Conservation (phyloP, 2,329 filamentous ascomycete genomes). For the Emergomyces pasteurianus region DNA sequence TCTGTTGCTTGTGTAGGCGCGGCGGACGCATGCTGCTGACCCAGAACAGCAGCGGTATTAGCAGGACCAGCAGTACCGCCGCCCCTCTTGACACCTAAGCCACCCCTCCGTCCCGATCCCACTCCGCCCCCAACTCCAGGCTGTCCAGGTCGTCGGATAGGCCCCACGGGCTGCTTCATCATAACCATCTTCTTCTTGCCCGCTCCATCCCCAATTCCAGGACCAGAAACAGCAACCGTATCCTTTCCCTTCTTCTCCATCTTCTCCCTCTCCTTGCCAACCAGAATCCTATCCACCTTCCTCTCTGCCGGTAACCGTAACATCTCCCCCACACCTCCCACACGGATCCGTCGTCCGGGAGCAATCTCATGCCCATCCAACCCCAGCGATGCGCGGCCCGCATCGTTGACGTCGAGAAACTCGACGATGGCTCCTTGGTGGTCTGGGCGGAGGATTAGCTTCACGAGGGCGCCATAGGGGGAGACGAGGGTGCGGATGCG, state of each 20-base stretch:
- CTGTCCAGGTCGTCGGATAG: conserved; percentile 36
- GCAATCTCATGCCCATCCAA: conserved; percentile 36
- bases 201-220: background rate
- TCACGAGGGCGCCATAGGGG: conserved; percentile 57
- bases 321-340: conserved; percentile 43
- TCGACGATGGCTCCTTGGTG: conserved; percentile 81
- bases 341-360: conserved; percentile 30
- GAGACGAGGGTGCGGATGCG: conserved; percentile 65
- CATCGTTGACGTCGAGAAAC: conserved; percentile 56
- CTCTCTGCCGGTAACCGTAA: conserved; percentile 30
- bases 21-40: background rate
- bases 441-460: conserved; percentile 66
- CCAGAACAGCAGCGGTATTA: conserved; percentile 13
- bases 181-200: conserved; percentile 4
- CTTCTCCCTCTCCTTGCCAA: conserved; percentile 29
- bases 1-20: background rate
- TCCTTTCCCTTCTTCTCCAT: background rate
- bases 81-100: conserved; percentile 38
- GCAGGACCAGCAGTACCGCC: conserved; percentile 8
- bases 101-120: conserved; percentile 35
- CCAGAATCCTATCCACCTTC: conserved; percentile 28
- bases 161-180: conserved; percentile 21
- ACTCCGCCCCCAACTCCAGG: conserved; percentile 9
- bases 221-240: background rate
- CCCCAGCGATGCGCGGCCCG: conserved; percentile 47